Conservation (phyloP, 306 rosid genomes). For the Trifolium subterraneum region DNA sequence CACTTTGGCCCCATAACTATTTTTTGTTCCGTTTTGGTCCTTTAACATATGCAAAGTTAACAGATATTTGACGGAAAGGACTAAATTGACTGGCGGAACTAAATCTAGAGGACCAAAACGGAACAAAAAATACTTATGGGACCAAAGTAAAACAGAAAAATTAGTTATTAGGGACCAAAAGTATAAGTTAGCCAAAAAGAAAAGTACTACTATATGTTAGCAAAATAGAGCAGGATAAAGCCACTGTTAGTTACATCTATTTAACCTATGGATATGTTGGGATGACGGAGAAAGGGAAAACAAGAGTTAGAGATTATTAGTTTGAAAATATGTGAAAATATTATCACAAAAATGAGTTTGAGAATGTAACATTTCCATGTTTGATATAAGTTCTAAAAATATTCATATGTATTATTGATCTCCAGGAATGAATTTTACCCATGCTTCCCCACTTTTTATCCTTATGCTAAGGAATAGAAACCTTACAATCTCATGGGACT, state of each 20-base stretch:
- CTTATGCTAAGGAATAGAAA: background rate
- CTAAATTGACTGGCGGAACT: too few relatives aligned
- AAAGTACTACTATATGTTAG: background rate
- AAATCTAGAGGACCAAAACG: too few relatives aligned
- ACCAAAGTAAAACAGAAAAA: too few relatives aligned
- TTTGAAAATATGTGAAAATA: background rate
- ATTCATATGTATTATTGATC: background rate
- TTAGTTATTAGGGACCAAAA: too few relatives aligned
- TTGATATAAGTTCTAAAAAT: background rate
- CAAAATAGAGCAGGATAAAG: background rate
- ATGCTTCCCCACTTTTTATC: background rate
- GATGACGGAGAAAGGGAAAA: background rate
- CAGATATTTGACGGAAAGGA: too few relatives aligned
- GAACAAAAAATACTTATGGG: too few relatives aligned
- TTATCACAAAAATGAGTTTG: background rate
- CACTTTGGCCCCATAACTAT: too few relatives aligned
- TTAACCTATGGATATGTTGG: background rate
- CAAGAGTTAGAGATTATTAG: background rate
- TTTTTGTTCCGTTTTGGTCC: too few relatives aligned
- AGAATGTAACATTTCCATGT: background rate
- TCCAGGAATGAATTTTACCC: background rate
- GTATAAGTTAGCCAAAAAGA: too few relatives aligned
- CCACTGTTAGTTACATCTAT: slow-evolving; percentile 18
- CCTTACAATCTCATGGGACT: background rate
- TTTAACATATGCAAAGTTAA: too few relatives aligned